Evolutionary conservation across 1,139 yeast species (phyloP), one percentile per base, ranked within the genome.

Genomic region (Suhomyces anneliseae): DNA sequence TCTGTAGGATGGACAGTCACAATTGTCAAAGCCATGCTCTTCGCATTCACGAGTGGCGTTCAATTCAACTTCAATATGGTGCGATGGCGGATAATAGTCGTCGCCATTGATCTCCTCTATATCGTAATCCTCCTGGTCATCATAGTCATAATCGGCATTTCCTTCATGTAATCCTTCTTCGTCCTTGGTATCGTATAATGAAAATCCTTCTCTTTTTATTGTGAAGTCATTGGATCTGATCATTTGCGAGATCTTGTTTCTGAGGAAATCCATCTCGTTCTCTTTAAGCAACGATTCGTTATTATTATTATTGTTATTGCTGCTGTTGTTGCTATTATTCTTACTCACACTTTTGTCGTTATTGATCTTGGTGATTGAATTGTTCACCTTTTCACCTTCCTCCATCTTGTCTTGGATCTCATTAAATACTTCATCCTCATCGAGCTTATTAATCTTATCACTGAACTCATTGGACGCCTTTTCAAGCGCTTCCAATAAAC

Each of bases 1-100:
- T n/a, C 61, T 61, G 43, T 61, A 59, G 1, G 61, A 51, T 2
- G 69, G 67, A 53, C 73, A 69, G 43, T 67, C 68, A 52, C 74
- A 70, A 9, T 60, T 64, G 12, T 61, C 62, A 8, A 51, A 44
- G 6, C 71, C 72, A 51, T 69, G 74, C 36, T 58, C 60, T 15
- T 64, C 66, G 49, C 74, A 69, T 40, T 64, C 69, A 2, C 70
- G 64, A 5, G 62, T 64, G 1, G 69, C 56, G 44, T 69, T 70
- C 32, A 74, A 58, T 51, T 74, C 79, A 8, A 74, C 71, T 54
- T 74, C 79, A 19, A 75, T 70, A 49, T 72, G 79, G 48, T 71
- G 76, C 6, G 53, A 46, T 8, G 72, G 70, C 0, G 61, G 55
- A 31, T 64, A 64, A 46, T 58, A 61, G 32, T 63, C 63, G 14